Conservation (phyloP, 371 early-diverging fungal species). For the Rhizopus delemar region DNA sequence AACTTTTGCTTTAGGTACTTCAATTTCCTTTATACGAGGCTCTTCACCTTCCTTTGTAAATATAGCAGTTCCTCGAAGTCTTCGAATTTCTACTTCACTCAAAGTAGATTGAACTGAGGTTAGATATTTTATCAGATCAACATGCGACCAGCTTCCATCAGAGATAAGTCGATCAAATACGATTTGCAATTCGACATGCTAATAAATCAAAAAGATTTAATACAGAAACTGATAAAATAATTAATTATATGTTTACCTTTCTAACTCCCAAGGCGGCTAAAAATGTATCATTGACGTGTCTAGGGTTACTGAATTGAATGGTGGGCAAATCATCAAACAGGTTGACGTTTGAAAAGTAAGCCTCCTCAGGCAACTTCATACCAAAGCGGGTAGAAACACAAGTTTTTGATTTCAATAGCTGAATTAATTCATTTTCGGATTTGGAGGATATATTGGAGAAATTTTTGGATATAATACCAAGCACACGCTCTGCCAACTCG, state of each 20-base stretch:
- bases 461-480: conserved; percentile 58
- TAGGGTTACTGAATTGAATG: conserved; percentile 54
- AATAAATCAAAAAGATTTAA: conserved; percentile 4
- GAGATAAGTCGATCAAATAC: conserved; percentile 82
- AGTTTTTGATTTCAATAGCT: conserved; percentile 44
- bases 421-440: conserved; percentile 50
- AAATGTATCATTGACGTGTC: conserved; percentile 59
- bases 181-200: conserved; percentile 85
- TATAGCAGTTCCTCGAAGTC: conserved; percentile 68
- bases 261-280: conserved; percentile 78
- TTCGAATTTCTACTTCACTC: conserved; percentile 58
- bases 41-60: conserved; percentile 64
- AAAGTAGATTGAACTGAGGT: conserved; percentile 69
- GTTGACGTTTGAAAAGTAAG: conserved; percentile 80
- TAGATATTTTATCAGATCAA: conserved; percentile 82
- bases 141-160: conserved; percentile 85
- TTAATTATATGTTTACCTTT: conserved; percentile 42
- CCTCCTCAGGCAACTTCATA: conserved; percentile 65
- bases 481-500: conserved; percentile 66
- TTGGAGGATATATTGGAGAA: conserved; percentile 42
- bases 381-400: conserved; percentile 81
- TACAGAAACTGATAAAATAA: neutral
- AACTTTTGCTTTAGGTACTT: conserved; percentile 14
- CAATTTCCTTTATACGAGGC: conserved; percentile 25
- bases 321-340: conserved; percentile 84